A percentile compares a stretch with the other conserved stretches of the same genome.
These are phyloP conservation scores for Letharia columbiana DNA, from an alignment of 495 filamentous ascomycete species.

Conservation along the genomic window DNA sequence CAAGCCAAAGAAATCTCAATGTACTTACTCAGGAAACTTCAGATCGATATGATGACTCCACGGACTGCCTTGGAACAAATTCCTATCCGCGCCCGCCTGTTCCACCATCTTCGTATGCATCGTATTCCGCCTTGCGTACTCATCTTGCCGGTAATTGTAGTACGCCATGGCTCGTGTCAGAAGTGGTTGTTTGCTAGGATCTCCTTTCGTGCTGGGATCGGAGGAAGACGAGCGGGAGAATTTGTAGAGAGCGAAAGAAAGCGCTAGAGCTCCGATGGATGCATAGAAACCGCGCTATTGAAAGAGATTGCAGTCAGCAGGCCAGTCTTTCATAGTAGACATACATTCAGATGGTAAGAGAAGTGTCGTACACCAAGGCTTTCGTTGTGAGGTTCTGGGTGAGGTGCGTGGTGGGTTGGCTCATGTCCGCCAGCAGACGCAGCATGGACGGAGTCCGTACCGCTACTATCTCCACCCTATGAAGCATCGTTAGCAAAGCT, in stretches of 20 bases:
- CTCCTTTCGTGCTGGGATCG: constrained; percentile 24
- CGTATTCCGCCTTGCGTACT: constrained; percentile 51
- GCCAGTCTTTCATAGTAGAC: constrained; percentile 15
- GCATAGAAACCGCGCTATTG: constrained; percentile 59
- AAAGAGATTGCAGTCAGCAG: neutral
- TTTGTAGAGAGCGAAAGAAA: constrained; percentile 50
- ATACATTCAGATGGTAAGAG: constrained; percentile 15
- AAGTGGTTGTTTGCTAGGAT: constrained; percentile 42
- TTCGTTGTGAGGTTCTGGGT: constrained; percentile 52
- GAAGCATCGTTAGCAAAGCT: neutral
- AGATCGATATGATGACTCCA: constrained; percentile 42
- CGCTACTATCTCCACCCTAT: constrained; percentile 17
- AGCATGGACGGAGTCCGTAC: constrained; percentile 15
- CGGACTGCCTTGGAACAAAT: constrained; percentile 52
- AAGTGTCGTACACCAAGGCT: constrained; percentile 49
- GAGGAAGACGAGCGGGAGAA: constrained; percentile 31
- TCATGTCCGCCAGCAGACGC: constrained; percentile 18
- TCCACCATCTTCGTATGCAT: constrained; percentile 57
- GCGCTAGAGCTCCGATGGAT: constrained; percentile 49
- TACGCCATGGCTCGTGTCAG: constrained; percentile 51
- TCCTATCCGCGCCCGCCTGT: constrained; percentile 59
- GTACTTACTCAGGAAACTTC: constrained; percentile 59
- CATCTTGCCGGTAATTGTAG: constrained; percentile 40
- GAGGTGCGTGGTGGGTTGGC: constrained; percentile 26
- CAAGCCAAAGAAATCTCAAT: neutral